phyloP scores from a whole-genome alignment of 495 filamentous ascomycete genomes.

The Penicillium alfredii region DNA sequence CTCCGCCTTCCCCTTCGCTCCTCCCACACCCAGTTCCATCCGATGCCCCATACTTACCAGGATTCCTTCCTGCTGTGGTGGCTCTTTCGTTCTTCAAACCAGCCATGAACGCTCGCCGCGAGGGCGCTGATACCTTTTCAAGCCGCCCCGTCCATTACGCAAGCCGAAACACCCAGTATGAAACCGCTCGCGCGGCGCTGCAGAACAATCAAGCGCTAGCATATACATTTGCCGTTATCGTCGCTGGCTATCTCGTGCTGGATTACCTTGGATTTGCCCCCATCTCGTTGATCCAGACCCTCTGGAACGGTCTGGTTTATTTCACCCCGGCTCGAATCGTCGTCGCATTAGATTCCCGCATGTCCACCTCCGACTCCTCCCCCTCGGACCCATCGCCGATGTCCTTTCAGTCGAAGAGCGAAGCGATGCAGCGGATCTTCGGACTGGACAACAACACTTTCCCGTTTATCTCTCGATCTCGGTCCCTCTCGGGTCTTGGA shows the following conservation, averaged over 20 bases:
- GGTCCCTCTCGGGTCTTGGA: conserved; percentile 38
- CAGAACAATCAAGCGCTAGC: conserved; percentile 25
- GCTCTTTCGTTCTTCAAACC: conserved; percentile 11
- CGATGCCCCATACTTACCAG: conserved; percentile 17
- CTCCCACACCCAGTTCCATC: not conserved
- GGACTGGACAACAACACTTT: conserved; percentile 55
- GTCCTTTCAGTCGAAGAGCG: conserved; percentile 50
- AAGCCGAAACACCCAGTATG: conserved; percentile 30
- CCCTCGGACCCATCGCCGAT: conserved; percentile 17
- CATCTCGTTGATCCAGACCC: conserved; percentile 19
- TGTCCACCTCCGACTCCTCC: conserved; percentile 18
- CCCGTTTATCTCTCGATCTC: conserved; percentile 41
- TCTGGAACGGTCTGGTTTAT: conserved; percentile 61
- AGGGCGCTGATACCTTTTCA: conserved; percentile 29
- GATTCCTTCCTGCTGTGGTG: conserved; percentile 19
- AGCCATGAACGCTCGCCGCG: conserved; percentile 41
- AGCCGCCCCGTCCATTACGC: conserved; percentile 25
- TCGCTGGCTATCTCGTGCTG: conserved; percentile 25
- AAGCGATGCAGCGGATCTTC: conserved; percentile 60
- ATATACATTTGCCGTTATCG: conserved; percentile 17
- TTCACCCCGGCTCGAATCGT: conserved; percentile 55
- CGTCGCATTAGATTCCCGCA: conserved; percentile 49
- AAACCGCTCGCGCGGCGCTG: conserved; percentile 20
- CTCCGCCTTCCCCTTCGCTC: conserved; percentile 10
- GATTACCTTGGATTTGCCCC: conserved; percentile 26